These are phyloP conservation scores for Fusarium subtropicale DNA, from an alignment of 2,329 filamentous ascomycete genomes.

Conservation along the genomic window DNA sequence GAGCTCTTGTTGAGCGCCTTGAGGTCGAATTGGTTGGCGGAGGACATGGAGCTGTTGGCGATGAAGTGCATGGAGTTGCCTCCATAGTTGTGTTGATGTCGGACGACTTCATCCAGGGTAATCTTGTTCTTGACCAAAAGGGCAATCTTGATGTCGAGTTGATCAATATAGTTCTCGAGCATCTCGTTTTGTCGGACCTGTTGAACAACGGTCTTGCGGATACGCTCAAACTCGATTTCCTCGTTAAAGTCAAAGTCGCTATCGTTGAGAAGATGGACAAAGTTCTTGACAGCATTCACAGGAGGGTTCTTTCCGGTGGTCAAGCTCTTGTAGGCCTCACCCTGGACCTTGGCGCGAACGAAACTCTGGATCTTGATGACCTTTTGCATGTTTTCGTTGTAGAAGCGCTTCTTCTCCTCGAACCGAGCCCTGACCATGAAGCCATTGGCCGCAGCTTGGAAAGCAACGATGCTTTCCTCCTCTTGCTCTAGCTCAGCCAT, in stretches of 20 bases:
- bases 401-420: constrained; percentile 86
- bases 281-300: constrained; percentile 96
- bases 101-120: constrained; percentile 95
- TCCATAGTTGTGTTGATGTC: constrained; percentile 95
- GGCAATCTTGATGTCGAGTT: constrained; percentile 98
- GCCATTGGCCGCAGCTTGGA: constrained; percentile 81
- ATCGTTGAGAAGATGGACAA: constrained; percentile 96
- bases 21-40: constrained; percentile 92
- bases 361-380: constrained; percentile 99
- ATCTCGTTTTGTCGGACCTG: constrained; percentile 97
- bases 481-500: constrained; percentile 84
- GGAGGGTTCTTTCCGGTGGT: constrained; percentile 97
- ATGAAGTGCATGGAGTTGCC: constrained; percentile 87
- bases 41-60: constrained; percentile 88
- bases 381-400: constrained; percentile 97
- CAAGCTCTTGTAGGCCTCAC: constrained; percentile 96
- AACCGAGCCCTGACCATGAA: constrained; percentile 80
- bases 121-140: constrained; percentile 99
- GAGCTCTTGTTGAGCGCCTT: constrained; percentile 98
- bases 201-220: constrained; percentile 96
- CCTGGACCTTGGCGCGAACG: constrained; percentile 92
- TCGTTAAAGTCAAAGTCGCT: constrained; percentile 99
- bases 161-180: constrained; percentile 97
- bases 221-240: constrained; percentile 94
- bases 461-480: constrained; percentile 78